Base-by-base conservation (phyloP, 1,284 basidiomycete species). In the Lentinula novae-zelandiae region DNA sequence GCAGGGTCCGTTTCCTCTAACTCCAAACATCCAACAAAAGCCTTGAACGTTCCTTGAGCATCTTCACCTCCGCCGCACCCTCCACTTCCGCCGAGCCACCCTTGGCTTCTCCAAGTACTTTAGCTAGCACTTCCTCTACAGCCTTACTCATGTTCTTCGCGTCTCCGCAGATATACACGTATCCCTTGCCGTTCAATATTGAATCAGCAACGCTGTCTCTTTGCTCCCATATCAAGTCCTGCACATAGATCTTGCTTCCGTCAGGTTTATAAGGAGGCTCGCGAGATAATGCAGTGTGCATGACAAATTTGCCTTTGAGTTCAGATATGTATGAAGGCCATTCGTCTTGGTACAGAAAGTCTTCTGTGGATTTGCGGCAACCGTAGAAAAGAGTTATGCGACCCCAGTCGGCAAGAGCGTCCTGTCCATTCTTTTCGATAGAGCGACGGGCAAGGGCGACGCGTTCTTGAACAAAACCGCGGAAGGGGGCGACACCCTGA, bases 381-480 rank as follows among this genome's bases (percentile, higher is more conserved):
- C 96, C 96, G 72, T 98, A 98, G 83, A 96, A 99, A 53, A 99
- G 85, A 63, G 90, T 89, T 72, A 99, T 94, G 61, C 83, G 86
- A 53, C 95, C 96, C 96, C 96, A 99, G 72, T 98, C 95, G 31
- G 87, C 86, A 66, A 99, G 86, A 2, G 93, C 95, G 65, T 96
- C 92, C 4, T 86, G 82, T 3, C 95, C 94, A 69, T 93, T 93
- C 84, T 97, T 98, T 70, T 95, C 95, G 62, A 93, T 82, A 1
- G 95, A 93, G 68, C 94, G 93, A 65, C 93, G 90, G 13, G 96
- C 96, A 50, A 97, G 87, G 10, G 95, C 95, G 39, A 99, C 90
- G 67, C 96, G 93, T 74, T 99, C 96, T 78, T 99, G 97, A 6
- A 99, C 86, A 73, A 99, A 99, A 1, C 95, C 95, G 63, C 96